phyloP scores from a whole-genome alignment of 305 asterid species.

The Caryopteris hybrid region DNA sequence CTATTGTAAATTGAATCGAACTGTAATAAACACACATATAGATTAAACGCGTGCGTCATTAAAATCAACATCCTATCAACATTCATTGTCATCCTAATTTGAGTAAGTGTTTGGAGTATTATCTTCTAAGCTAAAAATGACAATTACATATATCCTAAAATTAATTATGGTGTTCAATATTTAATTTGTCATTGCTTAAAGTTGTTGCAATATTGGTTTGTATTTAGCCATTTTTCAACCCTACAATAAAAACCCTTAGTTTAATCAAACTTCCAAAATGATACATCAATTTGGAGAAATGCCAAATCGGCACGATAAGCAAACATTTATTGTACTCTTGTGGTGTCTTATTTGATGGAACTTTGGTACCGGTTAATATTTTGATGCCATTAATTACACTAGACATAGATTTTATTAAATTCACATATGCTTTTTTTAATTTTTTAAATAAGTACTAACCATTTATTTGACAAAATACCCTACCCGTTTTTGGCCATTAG shows the following conservation, averaged over 20 bases:
- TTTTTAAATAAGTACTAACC: no score
- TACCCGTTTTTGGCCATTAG: no score
- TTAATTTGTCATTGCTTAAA: slow-evolving; percentile 15
- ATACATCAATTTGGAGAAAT: slow-evolving; percentile 16
- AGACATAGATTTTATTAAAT: not conserved
- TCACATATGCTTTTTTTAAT: no score
- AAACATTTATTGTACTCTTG: not conserved
- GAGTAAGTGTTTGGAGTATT: slow-evolving; percentile 23
- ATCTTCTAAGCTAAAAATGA: slow-evolving; percentile 20
- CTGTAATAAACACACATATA: no score
- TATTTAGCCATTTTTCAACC: not conserved
- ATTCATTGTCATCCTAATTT: slow-evolving; percentile 33
- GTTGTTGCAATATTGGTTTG: not conserved
- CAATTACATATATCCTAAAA: slow-evolving; percentile 1
- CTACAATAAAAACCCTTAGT: not conserved
- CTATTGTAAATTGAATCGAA: no score
- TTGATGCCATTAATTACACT: not conserved
- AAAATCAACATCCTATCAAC: slow-evolving; percentile 8
- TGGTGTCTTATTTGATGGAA: slow-evolving; percentile 3
- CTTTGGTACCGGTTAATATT: not conserved
- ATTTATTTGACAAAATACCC: no score
- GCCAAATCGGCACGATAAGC: slow-evolving; percentile 1
- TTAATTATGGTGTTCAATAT: not conserved
- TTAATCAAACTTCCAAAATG: not conserved
- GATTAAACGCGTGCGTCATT: no score